Evolutionary conservation across 495 filamentous ascomycete genomes (phyloP).

Genomic region (Hypoxylon trugodes): DNA sequence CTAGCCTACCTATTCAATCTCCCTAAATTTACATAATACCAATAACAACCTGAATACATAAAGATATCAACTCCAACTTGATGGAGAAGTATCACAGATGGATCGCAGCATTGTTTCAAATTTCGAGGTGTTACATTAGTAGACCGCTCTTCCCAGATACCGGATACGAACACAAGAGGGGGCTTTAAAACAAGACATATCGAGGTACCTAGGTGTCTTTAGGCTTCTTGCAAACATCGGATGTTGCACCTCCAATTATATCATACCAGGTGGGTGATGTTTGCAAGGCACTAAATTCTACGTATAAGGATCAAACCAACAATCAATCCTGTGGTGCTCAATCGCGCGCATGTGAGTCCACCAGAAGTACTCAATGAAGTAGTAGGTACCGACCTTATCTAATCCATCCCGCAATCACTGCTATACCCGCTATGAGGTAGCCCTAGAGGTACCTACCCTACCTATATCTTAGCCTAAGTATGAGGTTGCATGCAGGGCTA

Average conservation of each 20-base stretch:
- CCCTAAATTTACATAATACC: too few relatives aligned
- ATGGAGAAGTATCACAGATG: constrained; percentile 24
- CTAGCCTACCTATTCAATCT: too few relatives aligned
- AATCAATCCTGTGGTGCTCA: background rate
- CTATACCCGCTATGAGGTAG: background rate
- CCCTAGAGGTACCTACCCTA: background rate
- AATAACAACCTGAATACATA: too few relatives aligned
- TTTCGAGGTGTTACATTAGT: constrained; percentile 8
- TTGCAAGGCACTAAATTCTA: background rate
- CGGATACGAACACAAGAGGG: too few relatives aligned
- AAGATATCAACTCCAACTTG: too few relatives aligned
- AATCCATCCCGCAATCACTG: background rate
- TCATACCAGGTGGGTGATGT: background rate
- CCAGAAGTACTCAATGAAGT: background rate
- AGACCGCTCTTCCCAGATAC: constrained; percentile 19
- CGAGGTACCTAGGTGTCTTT: too few relatives aligned
- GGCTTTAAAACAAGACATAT: too few relatives aligned
- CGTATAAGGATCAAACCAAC: background rate
- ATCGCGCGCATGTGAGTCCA: constrained; percentile 5
- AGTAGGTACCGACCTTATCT: background rate
- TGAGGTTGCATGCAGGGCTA: background rate
- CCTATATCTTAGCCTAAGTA: constrained; percentile 10
- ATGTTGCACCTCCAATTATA: too few relatives aligned
- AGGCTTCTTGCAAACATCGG: too few relatives aligned
- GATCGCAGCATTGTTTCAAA: constrained; percentile 14